Conservation (phyloP, 1,284 basidiomycete species). For the Phylloboletellus chloephorus region DNA sequence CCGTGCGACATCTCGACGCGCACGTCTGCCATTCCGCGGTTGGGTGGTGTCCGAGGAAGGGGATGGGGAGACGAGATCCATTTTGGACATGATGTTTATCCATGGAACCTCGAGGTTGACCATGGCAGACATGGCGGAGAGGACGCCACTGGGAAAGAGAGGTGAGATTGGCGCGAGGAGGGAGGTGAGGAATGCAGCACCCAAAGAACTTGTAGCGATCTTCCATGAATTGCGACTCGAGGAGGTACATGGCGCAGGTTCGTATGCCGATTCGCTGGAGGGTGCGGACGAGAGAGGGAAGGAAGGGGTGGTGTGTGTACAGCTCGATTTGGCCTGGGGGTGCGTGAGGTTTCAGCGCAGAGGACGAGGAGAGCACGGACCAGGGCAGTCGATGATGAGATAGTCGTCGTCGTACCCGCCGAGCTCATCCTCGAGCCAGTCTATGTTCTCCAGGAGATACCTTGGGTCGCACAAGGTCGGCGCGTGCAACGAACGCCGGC, state of each 20-base stretch:
- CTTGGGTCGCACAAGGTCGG: constrained; percentile 40
- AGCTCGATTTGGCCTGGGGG: constrained; percentile 92
- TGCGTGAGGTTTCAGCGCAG: constrained; percentile 13
- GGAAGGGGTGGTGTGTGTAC: constrained; percentile 96
- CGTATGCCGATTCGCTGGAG: constrained; percentile 70
- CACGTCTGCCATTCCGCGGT: constrained; percentile 67
- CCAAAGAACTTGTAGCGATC: constrained; percentile 98
- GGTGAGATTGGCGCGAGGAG: constrained; percentile 5
- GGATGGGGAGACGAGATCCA: constrained; percentile 85
- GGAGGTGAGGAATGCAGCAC: constrained; percentile 33
- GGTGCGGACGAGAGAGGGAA: constrained; percentile 80
- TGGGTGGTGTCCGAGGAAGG: constrained; percentile 42
- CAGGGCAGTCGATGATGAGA: constrained; percentile 96
- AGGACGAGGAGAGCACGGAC: constrained; percentile 37
- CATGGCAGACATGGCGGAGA: constrained; percentile 99
- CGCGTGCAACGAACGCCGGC: neutral
- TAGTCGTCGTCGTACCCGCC: constrained; percentile 96
- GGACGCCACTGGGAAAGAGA: constrained; percentile 67
- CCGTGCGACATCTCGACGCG: constrained; percentile 74
- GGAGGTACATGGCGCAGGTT: constrained; percentile 81
- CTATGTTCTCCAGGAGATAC: constrained; percentile 94
- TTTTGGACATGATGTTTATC: constrained; percentile 98
- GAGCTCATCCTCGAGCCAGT: constrained; percentile 98
- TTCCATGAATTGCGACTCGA: constrained; percentile 99
- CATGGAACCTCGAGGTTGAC: constrained; percentile 95